Conservation (phyloP, 805 yeast species). For the Monosporozyma aerobia region DNA sequence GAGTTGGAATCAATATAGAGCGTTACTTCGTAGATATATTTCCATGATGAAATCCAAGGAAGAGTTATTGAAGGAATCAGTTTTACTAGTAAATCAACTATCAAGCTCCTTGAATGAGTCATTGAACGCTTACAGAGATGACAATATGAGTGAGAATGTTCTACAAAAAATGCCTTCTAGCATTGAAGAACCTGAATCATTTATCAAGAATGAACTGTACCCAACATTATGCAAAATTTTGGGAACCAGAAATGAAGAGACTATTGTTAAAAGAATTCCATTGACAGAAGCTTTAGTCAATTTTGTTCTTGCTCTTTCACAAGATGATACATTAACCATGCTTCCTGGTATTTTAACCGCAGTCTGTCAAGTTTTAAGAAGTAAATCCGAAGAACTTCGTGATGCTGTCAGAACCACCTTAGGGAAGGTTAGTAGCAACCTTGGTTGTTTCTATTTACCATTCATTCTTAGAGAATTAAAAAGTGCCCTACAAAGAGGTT, state of each 20-base stretch:
- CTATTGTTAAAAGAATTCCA: constrained; percentile 65
- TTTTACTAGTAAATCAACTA: constrained; percentile 47
- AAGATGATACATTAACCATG: constrained; percentile 43
- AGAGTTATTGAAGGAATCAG: constrained; percentile 46
- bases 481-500: constrained; percentile 74
- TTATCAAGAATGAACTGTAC: constrained; percentile 48
- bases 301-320: constrained; percentile 52
- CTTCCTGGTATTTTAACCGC: constrained; percentile 79
- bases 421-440: constrained; percentile 48
- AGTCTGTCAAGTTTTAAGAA: constrained; percentile 80
- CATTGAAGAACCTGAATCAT: constrained; percentile 33
- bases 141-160: constrained; percentile 8
- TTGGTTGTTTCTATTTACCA: constrained; percentile 67
- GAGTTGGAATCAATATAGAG: constrained; percentile 73
- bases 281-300: constrained; percentile 72
- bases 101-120: constrained; percentile 42
- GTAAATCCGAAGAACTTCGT: constrained; percentile 78
- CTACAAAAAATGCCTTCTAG: constrained; percentile 32
- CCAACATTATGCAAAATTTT: constrained; percentile 55
- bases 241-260: constrained; percentile 64
- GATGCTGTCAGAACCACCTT: constrained; percentile 75
- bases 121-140: constrained; percentile 18
- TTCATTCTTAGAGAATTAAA: constrained; percentile 73
- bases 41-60: constrained; percentile 39
- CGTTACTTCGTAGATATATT: constrained; percentile 62